Evolutionary conservation across 2,329 filamentous ascomycete species (phyloP).

Genomic region (Sphaerulina vaccinii): DNA sequence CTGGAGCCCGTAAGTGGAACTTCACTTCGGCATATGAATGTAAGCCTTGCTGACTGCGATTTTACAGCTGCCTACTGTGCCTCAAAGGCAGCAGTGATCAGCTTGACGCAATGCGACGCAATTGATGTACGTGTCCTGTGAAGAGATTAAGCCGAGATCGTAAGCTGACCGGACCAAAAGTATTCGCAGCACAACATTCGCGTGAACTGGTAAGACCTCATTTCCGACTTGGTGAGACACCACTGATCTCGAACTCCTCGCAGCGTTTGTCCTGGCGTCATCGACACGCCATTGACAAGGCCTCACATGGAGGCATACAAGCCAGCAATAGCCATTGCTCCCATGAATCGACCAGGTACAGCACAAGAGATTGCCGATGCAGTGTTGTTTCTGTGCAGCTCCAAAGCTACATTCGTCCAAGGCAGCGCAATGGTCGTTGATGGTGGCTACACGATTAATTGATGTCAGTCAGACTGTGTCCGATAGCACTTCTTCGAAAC

Average conservation of each 20-base stretch:
- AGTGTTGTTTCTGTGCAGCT: slow-evolving; percentile 47
- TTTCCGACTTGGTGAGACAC: too few species aligned
- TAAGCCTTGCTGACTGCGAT: not conserved
- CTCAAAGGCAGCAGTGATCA: slow-evolving; percentile 48
- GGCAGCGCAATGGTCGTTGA: slow-evolving; percentile 47
- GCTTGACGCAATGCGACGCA: slow-evolving; percentile 50
- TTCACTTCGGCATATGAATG: not conserved
- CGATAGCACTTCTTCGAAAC: too few species aligned
- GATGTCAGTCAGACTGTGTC: slow-evolving; percentile 1
- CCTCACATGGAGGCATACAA: slow-evolving; percentile 37
- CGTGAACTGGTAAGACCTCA: slow-evolving; percentile 43
- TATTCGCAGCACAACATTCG: slow-evolving; percentile 48
- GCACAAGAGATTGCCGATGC: slow-evolving; percentile 50
- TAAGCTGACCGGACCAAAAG: slow-evolving; percentile 32
- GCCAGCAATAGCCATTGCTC: slow-evolving; percentile 35
- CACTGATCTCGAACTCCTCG: not conserved
- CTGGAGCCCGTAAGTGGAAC: slow-evolving; percentile 41
- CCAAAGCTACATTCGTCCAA: slow-evolving; percentile 49
- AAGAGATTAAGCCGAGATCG: not conserved
- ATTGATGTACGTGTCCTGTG: slow-evolving; percentile 41
- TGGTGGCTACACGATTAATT: slow-evolving; percentile 49
- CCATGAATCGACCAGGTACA: slow-evolving; percentile 46
- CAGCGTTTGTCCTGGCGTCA: slow-evolving; percentile 49
- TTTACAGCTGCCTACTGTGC: slow-evolving; percentile 47
- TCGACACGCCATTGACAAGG: slow-evolving; percentile 48